A percentile compares a stretch with the other conserved stretches of the same genome.
phyloP scores from a whole-genome alignment of 768 basidiomycete genomes.

The Amanita inopinata region DNA sequence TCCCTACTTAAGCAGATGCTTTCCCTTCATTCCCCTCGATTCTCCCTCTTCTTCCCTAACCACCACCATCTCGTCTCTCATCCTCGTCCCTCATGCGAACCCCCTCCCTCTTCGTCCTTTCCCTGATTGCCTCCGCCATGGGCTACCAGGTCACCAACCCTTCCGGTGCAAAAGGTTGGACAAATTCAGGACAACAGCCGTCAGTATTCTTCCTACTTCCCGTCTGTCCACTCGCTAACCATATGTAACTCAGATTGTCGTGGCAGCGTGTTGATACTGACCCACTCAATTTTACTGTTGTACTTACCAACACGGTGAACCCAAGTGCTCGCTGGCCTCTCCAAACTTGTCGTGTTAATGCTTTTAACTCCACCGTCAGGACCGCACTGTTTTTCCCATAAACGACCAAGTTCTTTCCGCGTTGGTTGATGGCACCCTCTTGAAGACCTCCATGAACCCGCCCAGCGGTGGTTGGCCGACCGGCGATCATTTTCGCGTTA shows the following conservation, averaged over 20 bases:
- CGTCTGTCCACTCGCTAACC: neutral
- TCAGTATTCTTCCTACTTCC: slow-evolving; percentile 16
- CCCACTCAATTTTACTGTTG: slow-evolving; percentile 51
- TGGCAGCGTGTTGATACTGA: slow-evolving; percentile 69
- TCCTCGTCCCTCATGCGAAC: slow-evolving; percentile 5
- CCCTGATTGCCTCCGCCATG: slow-evolving; percentile 41
- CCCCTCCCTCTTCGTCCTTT: slow-evolving; percentile 30
- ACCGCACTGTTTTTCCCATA: slow-evolving; percentile 21
- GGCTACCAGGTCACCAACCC: slow-evolving; percentile 60
- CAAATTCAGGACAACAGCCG: slow-evolving; percentile 40
- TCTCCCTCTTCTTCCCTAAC: slow-evolving; percentile 4
- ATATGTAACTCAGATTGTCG: slow-evolving; percentile 25
- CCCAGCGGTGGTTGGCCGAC: slow-evolving; percentile 58
- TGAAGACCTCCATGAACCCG: slow-evolving; percentile 32
- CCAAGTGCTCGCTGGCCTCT: slow-evolving; percentile 12
- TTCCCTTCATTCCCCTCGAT: slow-evolving; percentile 8
- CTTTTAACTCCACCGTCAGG: slow-evolving; percentile 19
- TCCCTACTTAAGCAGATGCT: slow-evolving; percentile 13
- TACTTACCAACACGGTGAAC: slow-evolving; percentile 61
- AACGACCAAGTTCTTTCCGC: slow-evolving; percentile 42
- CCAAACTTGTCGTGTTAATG: neutral
- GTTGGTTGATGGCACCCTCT: slow-evolving; percentile 39
- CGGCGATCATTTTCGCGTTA: slow-evolving; percentile 60
- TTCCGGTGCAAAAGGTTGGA: slow-evolving; percentile 41
- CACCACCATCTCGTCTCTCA: slow-evolving; percentile 5